Evolutionary conservation across 805 yeast species (phyloP).

Genomic region (Yueomyces sp.): DNA sequence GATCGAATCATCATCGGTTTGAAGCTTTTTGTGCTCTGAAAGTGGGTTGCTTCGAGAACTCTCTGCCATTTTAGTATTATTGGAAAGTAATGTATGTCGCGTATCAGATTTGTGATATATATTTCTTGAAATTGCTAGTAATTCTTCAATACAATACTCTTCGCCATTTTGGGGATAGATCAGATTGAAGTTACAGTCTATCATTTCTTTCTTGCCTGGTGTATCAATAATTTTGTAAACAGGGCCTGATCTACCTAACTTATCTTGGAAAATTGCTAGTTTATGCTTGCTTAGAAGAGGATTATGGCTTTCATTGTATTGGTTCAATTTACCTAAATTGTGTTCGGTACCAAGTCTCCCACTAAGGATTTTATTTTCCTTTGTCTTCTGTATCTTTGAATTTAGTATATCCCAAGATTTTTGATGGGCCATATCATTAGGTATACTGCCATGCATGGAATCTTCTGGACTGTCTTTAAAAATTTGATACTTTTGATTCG

Average conservation of each 20-base stretch:
- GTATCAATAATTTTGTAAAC: slow-evolving; percentile 37
- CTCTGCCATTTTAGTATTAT: background rate
- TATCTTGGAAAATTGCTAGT: slow-evolving; percentile 30
- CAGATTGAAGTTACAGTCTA: slow-evolving; percentile 46
- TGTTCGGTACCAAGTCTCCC: slow-evolving; percentile 35
- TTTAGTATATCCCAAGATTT: slow-evolving; percentile 38
- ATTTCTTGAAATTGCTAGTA: slow-evolving; percentile 40
- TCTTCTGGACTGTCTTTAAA: background rate
- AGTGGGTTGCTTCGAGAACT: slow-evolving; percentile 1
- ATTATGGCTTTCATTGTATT: slow-evolving; percentile 12
- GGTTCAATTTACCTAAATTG: slow-evolving; percentile 42
- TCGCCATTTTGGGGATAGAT: slow-evolving; percentile 33
- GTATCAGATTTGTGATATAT: slow-evolving; percentile 5
- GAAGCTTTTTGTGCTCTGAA: background rate
- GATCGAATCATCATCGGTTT: background rate
- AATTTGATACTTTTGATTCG: slow-evolving; percentile 5
- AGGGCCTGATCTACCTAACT: slow-evolving; percentile 22
- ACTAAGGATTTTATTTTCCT: slow-evolving; percentile 49
- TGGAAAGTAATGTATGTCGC: background rate
- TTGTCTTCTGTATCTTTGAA: slow-evolving; percentile 34
- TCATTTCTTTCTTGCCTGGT: slow-evolving; percentile 49
- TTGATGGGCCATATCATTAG: slow-evolving; percentile 1
- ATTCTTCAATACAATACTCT: slow-evolving; percentile 52
- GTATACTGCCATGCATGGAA: background rate
- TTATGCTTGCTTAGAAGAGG: slow-evolving; percentile 5